A percentile compares a stretch with the other conserved stretches of the same genome.
These are phyloP conservation scores for Rubroshorea leprosula DNA, from an alignment of 345 rosid genomes.

Conservation along the genomic window DNA sequence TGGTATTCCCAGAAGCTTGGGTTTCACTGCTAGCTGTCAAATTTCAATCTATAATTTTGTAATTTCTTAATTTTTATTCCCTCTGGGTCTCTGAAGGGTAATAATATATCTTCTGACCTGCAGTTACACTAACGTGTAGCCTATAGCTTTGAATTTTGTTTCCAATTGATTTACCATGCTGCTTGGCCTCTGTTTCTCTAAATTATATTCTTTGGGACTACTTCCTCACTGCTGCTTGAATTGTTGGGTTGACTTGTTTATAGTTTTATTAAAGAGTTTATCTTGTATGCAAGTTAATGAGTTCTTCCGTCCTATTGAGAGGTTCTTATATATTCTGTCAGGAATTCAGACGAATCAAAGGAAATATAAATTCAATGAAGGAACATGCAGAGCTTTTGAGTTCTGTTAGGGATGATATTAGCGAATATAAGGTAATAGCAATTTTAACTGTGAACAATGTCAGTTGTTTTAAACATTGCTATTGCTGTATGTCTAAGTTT, in stretches of 20 bases:
- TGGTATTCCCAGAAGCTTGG: too few species aligned
- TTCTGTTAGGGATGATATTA: conserved; percentile 95
- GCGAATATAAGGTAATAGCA: conserved; percentile 75
- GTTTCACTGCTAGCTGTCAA: too few species aligned
- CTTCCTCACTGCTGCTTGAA: background rate
- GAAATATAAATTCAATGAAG: conserved; percentile 80
- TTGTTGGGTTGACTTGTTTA: background rate
- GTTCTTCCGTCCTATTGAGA: conserved; percentile 13
- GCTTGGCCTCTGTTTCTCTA: too few species aligned
- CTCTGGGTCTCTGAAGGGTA: background rate
- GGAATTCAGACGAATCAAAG: conserved; percentile 91
- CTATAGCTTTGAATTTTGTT: conserved; percentile 1
- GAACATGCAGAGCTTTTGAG: conserved; percentile 95
- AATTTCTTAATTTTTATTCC: background rate
- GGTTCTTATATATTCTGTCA: conserved; percentile 20
- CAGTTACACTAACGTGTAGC: background rate
- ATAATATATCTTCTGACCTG: background rate
- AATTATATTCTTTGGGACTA: conserved; percentile 2
- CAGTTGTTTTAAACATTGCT: background rate
- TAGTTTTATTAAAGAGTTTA: background rate
- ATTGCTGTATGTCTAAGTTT: background rate
- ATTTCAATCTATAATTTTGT: too few species aligned
- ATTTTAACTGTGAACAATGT: conserved; percentile 7
- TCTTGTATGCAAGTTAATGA: conserved; percentile 4
- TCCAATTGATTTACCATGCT: background rate